phyloP scores from a whole-genome alignment of 805 yeast species.

The Wickerhamomyces mucosus region DNA sequence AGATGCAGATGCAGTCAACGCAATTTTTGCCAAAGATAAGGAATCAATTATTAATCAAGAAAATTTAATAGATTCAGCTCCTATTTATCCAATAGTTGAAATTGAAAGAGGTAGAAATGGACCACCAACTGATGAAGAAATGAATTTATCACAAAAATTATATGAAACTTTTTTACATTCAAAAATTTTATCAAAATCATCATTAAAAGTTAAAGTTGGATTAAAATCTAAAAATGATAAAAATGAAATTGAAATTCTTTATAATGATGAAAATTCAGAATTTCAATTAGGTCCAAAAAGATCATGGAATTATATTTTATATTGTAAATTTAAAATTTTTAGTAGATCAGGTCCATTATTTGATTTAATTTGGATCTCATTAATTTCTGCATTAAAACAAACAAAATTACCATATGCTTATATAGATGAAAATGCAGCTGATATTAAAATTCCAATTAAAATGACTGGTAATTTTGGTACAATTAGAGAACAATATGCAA shows the following conservation, averaged over 20 bases:
- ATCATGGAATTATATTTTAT: slow-evolving; percentile 48
- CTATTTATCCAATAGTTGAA: slow-evolving; percentile 67
- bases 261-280: slow-evolving; percentile 38
- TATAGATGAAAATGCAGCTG: slow-evolving; percentile 51
- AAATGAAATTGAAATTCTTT: slow-evolving; percentile 36
- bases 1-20: slow-evolving; percentile 24
- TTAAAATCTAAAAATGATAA: slow-evolving; percentile 41
- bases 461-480: slow-evolving; percentile 42
- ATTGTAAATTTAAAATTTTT: slow-evolving; percentile 67
- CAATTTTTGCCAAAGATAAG: slow-evolving; percentile 23
- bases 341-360: slow-evolving; percentile 76
- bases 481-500: slow-evolving; percentile 37
- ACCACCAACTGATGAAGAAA: slow-evolving; percentile 82
- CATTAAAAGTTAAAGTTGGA: slow-evolving; percentile 49
- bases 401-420: slow-evolving; percentile 60
- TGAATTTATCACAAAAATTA: slow-evolving; percentile 56
- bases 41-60: slow-evolving; percentile 16
- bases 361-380: slow-evolving; percentile 65
- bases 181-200: slow-evolving; percentile 37
- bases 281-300: slow-evolving; percentile 29
- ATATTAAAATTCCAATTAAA: slow-evolving; percentile 41
- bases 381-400: slow-evolving; percentile 50
- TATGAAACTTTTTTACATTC: slow-evolving; percentile 53
- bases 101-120: slow-evolving; percentile 67
- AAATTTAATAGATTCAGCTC: slow-evolving; percentile 23